Base-by-base conservation (phyloP, 495 filamentous ascomycete species). In the Geopyxis carbonaria region DNA sequence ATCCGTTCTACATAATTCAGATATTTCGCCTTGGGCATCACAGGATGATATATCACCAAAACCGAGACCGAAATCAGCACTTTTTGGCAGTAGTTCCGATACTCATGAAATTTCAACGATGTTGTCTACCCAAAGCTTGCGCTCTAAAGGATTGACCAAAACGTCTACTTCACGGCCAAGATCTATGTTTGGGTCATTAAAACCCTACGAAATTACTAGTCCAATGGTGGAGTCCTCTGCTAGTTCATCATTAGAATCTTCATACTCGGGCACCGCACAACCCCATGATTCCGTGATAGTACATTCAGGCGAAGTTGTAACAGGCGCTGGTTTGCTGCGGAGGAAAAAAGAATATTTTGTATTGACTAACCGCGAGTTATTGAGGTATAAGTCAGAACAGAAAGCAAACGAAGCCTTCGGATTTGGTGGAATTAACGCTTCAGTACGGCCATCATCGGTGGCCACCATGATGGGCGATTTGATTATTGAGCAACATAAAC, bases 271-370 rank as follows among this genome's bases (percentile, higher is more conserved):
- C 15, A 47, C 47, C 11, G 22, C 22, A 14, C 34, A 47, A 15
- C 44, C 50, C 13, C 34, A 34, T 20, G 51, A 37, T 28, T 46
- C 40, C 18, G 33, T 37, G 10, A 34, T 55, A 22, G 25, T 56
- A 15, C 42, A 55, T 31, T 44, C 45, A 1, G 82, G 82, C 2
- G 74, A 83, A 45, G 68, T 91, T 18, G 82, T 92, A 58, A 76
- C 77, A 1, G 80, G 80, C 23, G 72, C 75, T 20, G 73, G 78
- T 30, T 69, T 92, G 59, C 73, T 93, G 57, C 70, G 81, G 56
- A 78, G 81, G 56, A 86, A 80, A 61, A 80, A 73, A 50, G 83
- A 91, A 45, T 94, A 83, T 47, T 62, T 94, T 22, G 89, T 93
- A n/a, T 66, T 94, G 24, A 94, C 86, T 7, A 75, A 86, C 32